Conservation (phyloP, 768 basidiomycete species). For the Psilocybe sp. region DNA sequence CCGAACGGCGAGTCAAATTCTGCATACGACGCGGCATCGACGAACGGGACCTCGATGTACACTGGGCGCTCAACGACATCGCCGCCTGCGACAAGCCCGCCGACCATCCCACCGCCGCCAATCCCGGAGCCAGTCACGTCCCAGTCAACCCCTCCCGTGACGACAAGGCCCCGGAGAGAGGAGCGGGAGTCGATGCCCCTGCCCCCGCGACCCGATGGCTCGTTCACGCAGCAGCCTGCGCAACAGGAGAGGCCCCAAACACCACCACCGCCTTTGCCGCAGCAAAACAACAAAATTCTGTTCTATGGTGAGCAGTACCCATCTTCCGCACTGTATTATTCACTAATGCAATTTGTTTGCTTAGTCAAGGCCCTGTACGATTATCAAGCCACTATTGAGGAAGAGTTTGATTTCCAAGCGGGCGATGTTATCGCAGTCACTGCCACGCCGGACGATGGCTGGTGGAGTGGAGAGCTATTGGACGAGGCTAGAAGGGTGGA, state of each 20-base stretch:
- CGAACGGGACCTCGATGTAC: not conserved
- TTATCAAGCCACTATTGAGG: conserved; percentile 78
- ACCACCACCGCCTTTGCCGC: conserved; percentile 24
- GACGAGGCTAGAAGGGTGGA: conserved; percentile 68
- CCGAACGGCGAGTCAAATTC: conserved; percentile 17
- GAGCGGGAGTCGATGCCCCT: conserved; percentile 24
- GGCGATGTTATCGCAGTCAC: conserved; percentile 98
- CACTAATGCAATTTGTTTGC: not conserved
- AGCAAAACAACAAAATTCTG: conserved; percentile 49
- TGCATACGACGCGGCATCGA: not conserved
- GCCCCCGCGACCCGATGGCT: conserved; percentile 21
- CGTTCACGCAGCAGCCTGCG: conserved; percentile 14
- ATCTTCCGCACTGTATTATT: conserved; percentile 3
- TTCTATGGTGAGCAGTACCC: conserved; percentile 71
- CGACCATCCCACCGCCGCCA: conserved; percentile 24
- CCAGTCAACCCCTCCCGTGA: not conserved
- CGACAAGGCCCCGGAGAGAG: not conserved
- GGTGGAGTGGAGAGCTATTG: conserved; percentile 92
- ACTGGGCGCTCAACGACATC: conserved; percentile 15
- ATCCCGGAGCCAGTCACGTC: conserved; percentile 15
- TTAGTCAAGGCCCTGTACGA: conserved; percentile 88
- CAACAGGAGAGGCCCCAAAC: conserved; percentile 13
- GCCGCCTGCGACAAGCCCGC: conserved; percentile 24
- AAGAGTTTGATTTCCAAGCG: conserved; percentile 94
- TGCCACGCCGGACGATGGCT: conserved; percentile 91